A percentile compares a stretch with the other conserved stretches of the same genome.
phyloP scores from a whole-genome alignment of 257 asterid genomes.

The Echium plantagineum region DNA sequence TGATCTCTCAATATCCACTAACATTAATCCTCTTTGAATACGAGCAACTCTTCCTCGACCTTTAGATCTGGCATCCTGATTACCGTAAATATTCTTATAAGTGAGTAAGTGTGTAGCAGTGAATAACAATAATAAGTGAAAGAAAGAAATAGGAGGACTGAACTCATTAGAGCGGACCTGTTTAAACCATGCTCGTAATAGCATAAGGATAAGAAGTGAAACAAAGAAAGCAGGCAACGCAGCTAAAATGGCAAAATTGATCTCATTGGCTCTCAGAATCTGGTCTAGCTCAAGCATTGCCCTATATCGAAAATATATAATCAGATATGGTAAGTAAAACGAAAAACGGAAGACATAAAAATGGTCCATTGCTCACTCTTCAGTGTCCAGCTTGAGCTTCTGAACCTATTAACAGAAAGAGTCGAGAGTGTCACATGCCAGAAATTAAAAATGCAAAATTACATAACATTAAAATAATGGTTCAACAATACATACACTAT shows the following conservation, averaged over 20 bases:
- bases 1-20: slow-evolving; percentile 79
- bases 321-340: slow-evolving; percentile 7
- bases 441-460: slow-evolving; percentile 13
- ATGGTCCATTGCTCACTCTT: slow-evolving; percentile 62
- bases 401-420: slow-evolving; percentile 55
- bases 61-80: slow-evolving; percentile 90
- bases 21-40: slow-evolving; percentile 70
- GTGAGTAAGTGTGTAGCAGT: slow-evolving; percentile 2
- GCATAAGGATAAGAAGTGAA: slow-evolving; percentile 64
- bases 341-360: not conserved
- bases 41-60: slow-evolving; percentile 97
- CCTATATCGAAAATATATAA: slow-evolving; percentile 32
- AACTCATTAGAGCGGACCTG: slow-evolving; percentile 30
- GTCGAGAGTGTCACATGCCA: slow-evolving; percentile 19
- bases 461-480: slow-evolving; percentile 5
- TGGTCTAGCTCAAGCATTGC: slow-evolving; percentile 99
- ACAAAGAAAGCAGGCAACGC: slow-evolving; percentile 97
- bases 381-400: slow-evolving; percentile 92
- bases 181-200: slow-evolving; percentile 88
- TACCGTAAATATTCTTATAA: slow-evolving; percentile 16
- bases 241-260: slow-evolving; percentile 96
- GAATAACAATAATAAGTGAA: too few relatives aligned
- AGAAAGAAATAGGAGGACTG: not conserved
- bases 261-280: slow-evolving; percentile 95
- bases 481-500: too few relatives aligned